Percentiles rank a stretch among this genome's conserved stretches.
Conservation (phyloP, 169 alveolate species). For the Amoebophrya sp. region DNA sequence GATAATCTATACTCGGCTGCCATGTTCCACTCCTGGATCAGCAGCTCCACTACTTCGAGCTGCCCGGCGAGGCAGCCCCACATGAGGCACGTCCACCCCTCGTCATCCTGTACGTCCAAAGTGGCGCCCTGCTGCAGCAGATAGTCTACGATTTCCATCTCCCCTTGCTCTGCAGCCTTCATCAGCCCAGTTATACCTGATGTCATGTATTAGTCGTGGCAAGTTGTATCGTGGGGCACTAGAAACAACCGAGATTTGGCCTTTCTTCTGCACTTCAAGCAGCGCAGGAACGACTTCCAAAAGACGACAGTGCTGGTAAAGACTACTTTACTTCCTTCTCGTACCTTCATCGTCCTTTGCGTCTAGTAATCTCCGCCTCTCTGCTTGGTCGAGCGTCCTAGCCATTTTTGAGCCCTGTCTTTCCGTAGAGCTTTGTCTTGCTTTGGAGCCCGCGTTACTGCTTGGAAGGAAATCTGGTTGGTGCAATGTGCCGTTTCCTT, state of each 20-base stretch:
- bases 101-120: constrained; percentile 23
- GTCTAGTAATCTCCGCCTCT: constrained; percentile 16
- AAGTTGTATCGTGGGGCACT: too few species aligned
- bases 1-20: constrained; percentile 29
- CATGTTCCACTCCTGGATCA: background rate
- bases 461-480: background rate
- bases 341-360: constrained; percentile 34
- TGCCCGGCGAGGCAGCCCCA: constrained; percentile 31
- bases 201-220: too few species aligned
- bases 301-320: too few species aligned
- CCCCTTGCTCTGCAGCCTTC: constrained; percentile 34
- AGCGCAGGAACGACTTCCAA: too few species aligned
- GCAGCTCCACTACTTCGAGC: constrained; percentile 27
- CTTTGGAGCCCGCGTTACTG: background rate
- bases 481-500: background rate
- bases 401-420: background rate
- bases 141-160: constrained; percentile 14
- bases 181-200: constrained; percentile 29
- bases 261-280: too few species aligned
- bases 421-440: background rate
- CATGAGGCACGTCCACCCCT: constrained; percentile 30
- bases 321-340: too few species aligned
- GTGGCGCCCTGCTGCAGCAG: background rate
- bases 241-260: too few species aligned
- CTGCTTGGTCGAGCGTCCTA: background rate